These are phyloP conservation scores for Penicillium sp. DNA, from an alignment of 2,329 filamentous ascomycete species.

Conservation along the genomic window DNA sequence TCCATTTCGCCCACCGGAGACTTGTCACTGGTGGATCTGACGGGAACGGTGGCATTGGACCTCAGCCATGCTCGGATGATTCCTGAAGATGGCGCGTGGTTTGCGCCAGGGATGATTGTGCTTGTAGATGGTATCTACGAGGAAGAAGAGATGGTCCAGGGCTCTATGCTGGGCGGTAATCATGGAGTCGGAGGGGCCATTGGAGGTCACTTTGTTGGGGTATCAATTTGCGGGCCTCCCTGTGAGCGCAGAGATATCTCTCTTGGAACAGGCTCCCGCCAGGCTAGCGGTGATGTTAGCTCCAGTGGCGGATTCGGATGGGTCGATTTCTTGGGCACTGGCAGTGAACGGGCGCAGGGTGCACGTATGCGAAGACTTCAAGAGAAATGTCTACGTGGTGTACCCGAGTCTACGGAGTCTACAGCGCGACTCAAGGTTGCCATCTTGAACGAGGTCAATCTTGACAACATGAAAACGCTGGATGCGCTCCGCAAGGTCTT, in stretches of 20 bases:
- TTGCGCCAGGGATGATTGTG: conserved; percentile 94
- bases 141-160: conserved; percentile 75
- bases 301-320: conserved; percentile 87
- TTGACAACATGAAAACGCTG: conserved; percentile 82
- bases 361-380: conserved; percentile 83
- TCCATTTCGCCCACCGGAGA: conserved; percentile 80
- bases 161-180: conserved; percentile 74
- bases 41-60: conserved; percentile 85
- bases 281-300: conserved; percentile 43
- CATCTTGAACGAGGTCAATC: conserved; percentile 83
- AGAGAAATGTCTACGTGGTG: conserved; percentile 64
- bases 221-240: conserved; percentile 89
- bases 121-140: conserved; percentile 96
- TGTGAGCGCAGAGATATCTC: conserved; percentile 83
- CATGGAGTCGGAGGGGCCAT: conserved; percentile 87
- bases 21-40: conserved; percentile 82
- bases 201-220: conserved; percentile 88
- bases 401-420: conserved; percentile 33
- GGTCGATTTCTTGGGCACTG: conserved; percentile 93
- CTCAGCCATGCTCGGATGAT: conserved; percentile 80
- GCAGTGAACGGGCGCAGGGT: conserved; percentile 84
- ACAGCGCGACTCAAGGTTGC: conserved; percentile 62
- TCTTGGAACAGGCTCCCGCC: conserved; percentile 69
- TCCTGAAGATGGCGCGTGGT: conserved; percentile 87
- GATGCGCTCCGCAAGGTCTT: conserved; percentile 82